Conservation (phyloP, 768 basidiomycete genomes). For the Phylloporus rhodoxanthus region DNA sequence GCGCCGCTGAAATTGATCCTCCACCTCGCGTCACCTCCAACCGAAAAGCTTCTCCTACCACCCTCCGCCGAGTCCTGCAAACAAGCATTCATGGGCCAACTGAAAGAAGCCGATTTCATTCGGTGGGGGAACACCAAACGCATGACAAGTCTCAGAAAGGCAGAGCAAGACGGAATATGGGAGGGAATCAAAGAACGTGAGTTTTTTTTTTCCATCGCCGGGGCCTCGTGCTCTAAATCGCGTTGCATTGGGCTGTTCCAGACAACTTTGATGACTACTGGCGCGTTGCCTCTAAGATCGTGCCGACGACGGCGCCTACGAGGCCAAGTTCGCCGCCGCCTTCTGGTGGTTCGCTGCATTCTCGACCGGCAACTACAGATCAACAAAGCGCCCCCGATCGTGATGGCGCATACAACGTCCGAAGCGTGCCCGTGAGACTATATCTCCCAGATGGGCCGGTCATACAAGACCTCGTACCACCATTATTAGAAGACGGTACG, state of each 20-base stretch:
- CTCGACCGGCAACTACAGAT: slow-evolving; percentile 61
- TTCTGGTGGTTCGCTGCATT: slow-evolving; percentile 52
- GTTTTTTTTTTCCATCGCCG: slow-evolving; percentile 28
- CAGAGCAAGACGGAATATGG: slow-evolving; percentile 95
- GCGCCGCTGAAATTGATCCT: slow-evolving; percentile 72
- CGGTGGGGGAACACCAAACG: slow-evolving; percentile 95
- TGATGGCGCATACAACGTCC: slow-evolving; percentile 82
- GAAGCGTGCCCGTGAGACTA: slow-evolving; percentile 83
- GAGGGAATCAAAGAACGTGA: slow-evolving; percentile 91
- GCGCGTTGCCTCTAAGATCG: slow-evolving; percentile 88
- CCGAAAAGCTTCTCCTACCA: slow-evolving; percentile 76
- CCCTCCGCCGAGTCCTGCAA: slow-evolving; percentile 84
- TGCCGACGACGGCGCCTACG: slow-evolving; percentile 67
- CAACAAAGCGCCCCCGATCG: slow-evolving; percentile 49
- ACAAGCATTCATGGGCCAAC: slow-evolving; percentile 89
- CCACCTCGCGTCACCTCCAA: slow-evolving; percentile 83
- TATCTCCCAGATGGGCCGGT: slow-evolving; percentile 90
- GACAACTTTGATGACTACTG: slow-evolving; percentile 96
- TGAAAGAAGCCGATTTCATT: slow-evolving; percentile 96
- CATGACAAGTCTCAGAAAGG: slow-evolving; percentile 84
- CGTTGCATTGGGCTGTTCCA: slow-evolving; percentile 30
- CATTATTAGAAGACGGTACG: slow-evolving; percentile 72
- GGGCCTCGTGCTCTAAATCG: slow-evolving; percentile 19
- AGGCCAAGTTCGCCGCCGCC: slow-evolving; percentile 54
- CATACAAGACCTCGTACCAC: slow-evolving; percentile 83